Evolutionary conservation across 2,329 filamentous ascomycete genomes (phyloP).

Genomic region (Gliomastix tumulicola): DNA sequence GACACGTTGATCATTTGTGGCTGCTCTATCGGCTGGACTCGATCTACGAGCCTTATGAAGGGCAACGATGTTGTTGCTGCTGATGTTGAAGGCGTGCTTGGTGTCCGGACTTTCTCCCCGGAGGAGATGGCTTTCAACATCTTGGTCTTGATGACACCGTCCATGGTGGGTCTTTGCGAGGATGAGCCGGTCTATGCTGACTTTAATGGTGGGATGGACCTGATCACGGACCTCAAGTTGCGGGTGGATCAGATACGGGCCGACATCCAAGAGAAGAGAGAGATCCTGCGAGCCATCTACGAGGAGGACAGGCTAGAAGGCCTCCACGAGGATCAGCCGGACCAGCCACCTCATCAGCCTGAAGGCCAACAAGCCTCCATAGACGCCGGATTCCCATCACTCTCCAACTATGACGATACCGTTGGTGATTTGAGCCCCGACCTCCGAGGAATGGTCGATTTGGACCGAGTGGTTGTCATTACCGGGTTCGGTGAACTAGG

Average conservation of each 20-base stretch:
- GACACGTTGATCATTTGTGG: conserved; percentile 98
- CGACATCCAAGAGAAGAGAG: conserved; percentile 90
- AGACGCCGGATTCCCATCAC: conserved; percentile 89
- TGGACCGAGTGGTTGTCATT: conserved; percentile 96
- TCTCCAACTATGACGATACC: conserved; percentile 88
- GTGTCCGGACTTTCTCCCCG: conserved; percentile 96
- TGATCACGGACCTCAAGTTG: conserved; percentile 91
- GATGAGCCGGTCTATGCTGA: conserved; percentile 93
- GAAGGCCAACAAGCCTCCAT: conserved; percentile 99
- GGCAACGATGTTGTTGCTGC: conserved; percentile 97
- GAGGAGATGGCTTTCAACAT: conserved; percentile 99
- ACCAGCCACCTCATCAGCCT: conserved; percentile 89
- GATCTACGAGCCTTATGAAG: conserved; percentile 95
- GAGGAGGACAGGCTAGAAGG: conserved; percentile 96
- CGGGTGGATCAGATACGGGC: conserved; percentile 90
- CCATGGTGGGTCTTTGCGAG: conserved; percentile 92
- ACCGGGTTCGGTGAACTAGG: conserved; percentile 95
- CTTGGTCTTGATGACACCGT: conserved; percentile 89
- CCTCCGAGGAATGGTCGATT: conserved; percentile 96
- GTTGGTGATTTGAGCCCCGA: conserved; percentile 80
- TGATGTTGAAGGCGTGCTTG: conserved; percentile 88
- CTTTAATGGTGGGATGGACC: conserved; percentile 94
- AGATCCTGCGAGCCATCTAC: conserved; percentile 85
- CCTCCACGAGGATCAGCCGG: conserved; percentile 89
- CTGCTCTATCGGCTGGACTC: conserved; percentile 98